Evolutionary conservation across 2,329 filamentous ascomycete species (phyloP).

Genomic region (Hypomyces rosellus): DNA sequence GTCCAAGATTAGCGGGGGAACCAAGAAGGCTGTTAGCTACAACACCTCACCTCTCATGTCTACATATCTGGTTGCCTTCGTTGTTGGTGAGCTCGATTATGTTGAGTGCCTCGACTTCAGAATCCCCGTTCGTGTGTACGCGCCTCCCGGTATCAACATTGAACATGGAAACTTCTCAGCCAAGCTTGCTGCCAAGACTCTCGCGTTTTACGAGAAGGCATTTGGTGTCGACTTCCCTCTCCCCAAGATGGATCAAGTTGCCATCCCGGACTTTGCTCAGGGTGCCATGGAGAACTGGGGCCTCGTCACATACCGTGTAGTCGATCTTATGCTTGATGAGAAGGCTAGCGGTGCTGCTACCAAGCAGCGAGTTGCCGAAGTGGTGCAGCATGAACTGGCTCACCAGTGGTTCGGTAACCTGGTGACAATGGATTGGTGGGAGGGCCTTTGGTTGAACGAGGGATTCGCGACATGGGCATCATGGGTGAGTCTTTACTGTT

Average conservation of each 20-base stretch:
- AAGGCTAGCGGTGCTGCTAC: constrained; percentile 82
- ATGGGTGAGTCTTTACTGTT: constrained; percentile 19
- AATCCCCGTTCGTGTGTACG: constrained; percentile 88
- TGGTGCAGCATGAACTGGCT: constrained; percentile 92
- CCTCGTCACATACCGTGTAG: constrained; percentile 87
- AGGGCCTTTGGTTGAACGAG: constrained; percentile 93
- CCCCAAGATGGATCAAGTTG: constrained; percentile 45
- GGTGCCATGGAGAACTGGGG: constrained; percentile 99
- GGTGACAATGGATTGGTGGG: constrained; percentile 98
- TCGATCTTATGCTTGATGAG: constrained; percentile 76
- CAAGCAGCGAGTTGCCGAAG: constrained; percentile 90
- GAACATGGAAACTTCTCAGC: constrained; percentile 88
- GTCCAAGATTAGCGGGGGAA: constrained; percentile 33
- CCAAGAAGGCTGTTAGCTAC: constrained; percentile 76
- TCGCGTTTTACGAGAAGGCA: constrained; percentile 92
- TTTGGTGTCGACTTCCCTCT: constrained; percentile 71
- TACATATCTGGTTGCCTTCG: constrained; percentile 89
- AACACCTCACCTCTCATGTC: constrained; percentile 92
- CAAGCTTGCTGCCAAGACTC: constrained; percentile 79
- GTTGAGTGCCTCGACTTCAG: constrained; percentile 90
- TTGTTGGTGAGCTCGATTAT: constrained; percentile 88
- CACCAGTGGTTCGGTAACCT: constrained; percentile 99
- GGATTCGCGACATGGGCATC: constrained; percentile 61
- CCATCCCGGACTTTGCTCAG: constrained; percentile 82
- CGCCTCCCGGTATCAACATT: constrained; percentile 82